Evolutionary conservation across 441 rosid species (phyloP), one percentile per base, ranked within the genome.

Genomic region (Raphanus hybrid): DNA sequence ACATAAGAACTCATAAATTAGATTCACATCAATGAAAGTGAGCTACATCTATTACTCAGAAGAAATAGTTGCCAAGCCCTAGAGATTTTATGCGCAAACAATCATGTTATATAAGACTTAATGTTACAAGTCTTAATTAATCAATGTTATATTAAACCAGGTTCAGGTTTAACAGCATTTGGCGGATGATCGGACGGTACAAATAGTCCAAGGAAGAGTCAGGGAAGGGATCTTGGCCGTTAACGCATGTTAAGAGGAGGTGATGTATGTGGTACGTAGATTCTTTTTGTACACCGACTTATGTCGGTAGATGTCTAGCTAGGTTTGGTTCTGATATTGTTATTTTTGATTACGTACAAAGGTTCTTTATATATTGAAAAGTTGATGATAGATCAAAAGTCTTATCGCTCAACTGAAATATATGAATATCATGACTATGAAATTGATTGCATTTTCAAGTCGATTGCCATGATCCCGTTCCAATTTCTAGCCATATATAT

Each of bases 371-470:
- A 1, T 14, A 14, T 26, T 26, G 57, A 67, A 29, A 39, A 41
- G 18, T 14, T 10, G 57, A 65, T 41, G 48, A n/a, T 11, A 66
- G 11, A 15, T 61, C n/a, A 18, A 16, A 62, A 34, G 20, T 26
- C 7, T 16, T 43, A 43, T 45, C 45, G 7, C 39, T 48, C 35
- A 63, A 50, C 41, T 63, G 10, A 73, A 63, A 15, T 34, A 15
- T 64, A 34, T 7, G 26, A 34, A 12, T 12, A 14, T 5, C 8
- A 14, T 52, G 58, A 52, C 20, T 14, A 14, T 52, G 58, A 7
- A 23, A 66, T 43, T 23, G 9, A 67, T 67, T 67, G 26, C 71
- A 67, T 50, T 50, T 18, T 64, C 67, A 62, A 14, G 67, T n/a
- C 6, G 26, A 34, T 60, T 27, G 12, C 35, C 64, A 26, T 11